Base-by-base conservation (phyloP, 2,329 filamentous ascomycete species). In the Aspergillus sp. region DNA sequence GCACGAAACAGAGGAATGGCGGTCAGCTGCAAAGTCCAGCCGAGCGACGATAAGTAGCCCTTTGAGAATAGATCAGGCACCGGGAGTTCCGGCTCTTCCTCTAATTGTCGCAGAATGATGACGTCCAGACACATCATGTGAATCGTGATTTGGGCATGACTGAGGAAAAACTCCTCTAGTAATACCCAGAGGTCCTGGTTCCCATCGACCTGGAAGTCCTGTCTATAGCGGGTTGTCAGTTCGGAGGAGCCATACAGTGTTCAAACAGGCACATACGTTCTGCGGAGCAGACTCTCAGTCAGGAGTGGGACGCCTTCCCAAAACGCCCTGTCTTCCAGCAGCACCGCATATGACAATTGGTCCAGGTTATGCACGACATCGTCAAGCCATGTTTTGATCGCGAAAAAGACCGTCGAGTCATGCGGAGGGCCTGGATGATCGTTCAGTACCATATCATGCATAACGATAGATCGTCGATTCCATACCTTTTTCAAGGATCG, bases 231-330 rank as follows among this genome's bases (percentile, higher is more conserved):
- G 23, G 14, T 14, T 19, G 34, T 59, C 40, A 57, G 55, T 44
- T 36, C 17, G 20, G 11, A 32, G 13, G 34, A 21, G 10, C 1
- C 3, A 21, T 13, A 16, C 13, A 20, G 10, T 31, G 43, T 16
- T 38, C 1, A 3, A 38, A 23, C n/a, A 13, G 17, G 23, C 23
- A 25, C 34, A 16, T 67, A 75, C 71, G 57, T 52, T 64, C 77
- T 67, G 50, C 71, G 69, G 45, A 78, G 56, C 23, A 79, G 54
- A 41, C 55, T 57, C 52, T 77, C 73, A 19, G 76, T 52, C 16
- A 78, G 40, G 2, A 53, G 55, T 10, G 76, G 76, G 7, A 79
- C 46, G 13, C 71, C 66, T 29, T 74, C 69, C 76, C 77, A 79
- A 54, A 79, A 76, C 4, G 75, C 72, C 20, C 64, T 64, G 32